Base-by-base conservation (phyloP, 225 moss, liverwort and hornwort species). In the Antitrichia curtipendula region DNA sequence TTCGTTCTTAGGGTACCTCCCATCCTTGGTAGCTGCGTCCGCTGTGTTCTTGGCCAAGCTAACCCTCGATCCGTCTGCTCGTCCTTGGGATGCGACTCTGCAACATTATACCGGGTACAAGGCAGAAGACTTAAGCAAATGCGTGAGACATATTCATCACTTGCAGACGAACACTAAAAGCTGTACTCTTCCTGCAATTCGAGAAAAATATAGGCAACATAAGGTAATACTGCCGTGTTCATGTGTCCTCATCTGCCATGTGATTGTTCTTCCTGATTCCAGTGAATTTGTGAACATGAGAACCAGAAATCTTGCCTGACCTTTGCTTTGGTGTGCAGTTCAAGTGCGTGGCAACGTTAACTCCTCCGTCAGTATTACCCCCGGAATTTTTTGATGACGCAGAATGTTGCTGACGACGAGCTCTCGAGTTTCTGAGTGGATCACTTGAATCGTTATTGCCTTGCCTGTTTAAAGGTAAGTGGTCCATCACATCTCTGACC, bases 171-270 rank as follows among this genome's bases (percentile, higher is more conserved):
- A 96, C 80, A 84, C 92, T 1, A 94, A 87, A 50, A 93, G 86
- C 43, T 93, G 96, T 60, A 89, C 91, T 7, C 93, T 97, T 81
- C 94, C 96, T 47, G 94, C 95, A 2, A 91, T 97, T 71, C 92
- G 96, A 84, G 97, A 97, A 32, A 97, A 97, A 87, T 88, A 97
- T 52, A 95, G 94, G 59, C 95, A 96, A 74, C 95, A 95, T 86
- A 96, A 97, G 93, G 91, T 93, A 86, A 60, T 32, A 17, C 29
- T 54, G 21, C 56, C 6, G 38, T 8, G 12, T 76, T 38, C 15
- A 13, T 57, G 4, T 43, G 10, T 20, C 12, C 12, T 21, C 85
- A 72, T 0, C 79, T 91, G 50, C 80, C 92, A 69, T 95, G 90
- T 20, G 34, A 54, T 27, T 56, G 14, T 13, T 27, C 9, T 23